Percentiles rank a stretch among this genome's conserved stretches.
These are phyloP conservation scores for Mucor plumbeus DNA, from an alignment of 371 early-diverging fungal species.

Conservation along the genomic window DNA sequence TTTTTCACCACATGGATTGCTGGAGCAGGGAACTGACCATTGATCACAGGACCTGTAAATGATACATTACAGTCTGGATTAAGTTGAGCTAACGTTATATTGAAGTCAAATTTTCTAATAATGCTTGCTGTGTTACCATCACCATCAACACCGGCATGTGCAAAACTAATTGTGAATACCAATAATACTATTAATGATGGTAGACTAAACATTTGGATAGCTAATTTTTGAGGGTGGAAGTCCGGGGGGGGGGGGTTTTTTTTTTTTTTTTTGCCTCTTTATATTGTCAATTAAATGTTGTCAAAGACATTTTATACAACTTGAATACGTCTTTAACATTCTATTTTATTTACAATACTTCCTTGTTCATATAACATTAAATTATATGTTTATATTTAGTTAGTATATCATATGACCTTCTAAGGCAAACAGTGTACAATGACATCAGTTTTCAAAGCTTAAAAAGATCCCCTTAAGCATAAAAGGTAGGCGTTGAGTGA, in stretches of 20 bases:
- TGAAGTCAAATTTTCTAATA: constrained; percentile 21
- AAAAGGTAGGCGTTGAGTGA: neutral
- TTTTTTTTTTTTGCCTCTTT: neutral
- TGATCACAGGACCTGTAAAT: constrained; percentile 30
- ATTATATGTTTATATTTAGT: neutral
- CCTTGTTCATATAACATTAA: neutral
- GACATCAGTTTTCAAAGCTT: constrained; percentile 10
- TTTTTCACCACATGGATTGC: constrained; percentile 38
- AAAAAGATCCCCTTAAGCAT: neutral
- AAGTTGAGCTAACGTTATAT: constrained; percentile 14
- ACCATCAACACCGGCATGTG: neutral
- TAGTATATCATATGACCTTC: neutral
- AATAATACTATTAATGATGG: neutral
- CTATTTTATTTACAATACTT: neutral
- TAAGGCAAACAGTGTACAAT: neutral
- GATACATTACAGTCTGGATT: constrained; percentile 41
- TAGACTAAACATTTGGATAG: neutral
- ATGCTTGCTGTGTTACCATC: neutral
- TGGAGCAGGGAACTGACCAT: constrained; percentile 55
- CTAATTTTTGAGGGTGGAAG: neutral
- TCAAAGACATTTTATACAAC: neutral
- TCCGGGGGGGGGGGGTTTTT: too few relatives aligned
- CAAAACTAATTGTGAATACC: neutral
- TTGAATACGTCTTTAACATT: neutral
- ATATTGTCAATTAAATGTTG: neutral